Evolutionary conservation across 805 yeast species (phyloP), one percentile per base, ranked within the genome.

Genomic region (Debaryomyces maramus): DNA sequence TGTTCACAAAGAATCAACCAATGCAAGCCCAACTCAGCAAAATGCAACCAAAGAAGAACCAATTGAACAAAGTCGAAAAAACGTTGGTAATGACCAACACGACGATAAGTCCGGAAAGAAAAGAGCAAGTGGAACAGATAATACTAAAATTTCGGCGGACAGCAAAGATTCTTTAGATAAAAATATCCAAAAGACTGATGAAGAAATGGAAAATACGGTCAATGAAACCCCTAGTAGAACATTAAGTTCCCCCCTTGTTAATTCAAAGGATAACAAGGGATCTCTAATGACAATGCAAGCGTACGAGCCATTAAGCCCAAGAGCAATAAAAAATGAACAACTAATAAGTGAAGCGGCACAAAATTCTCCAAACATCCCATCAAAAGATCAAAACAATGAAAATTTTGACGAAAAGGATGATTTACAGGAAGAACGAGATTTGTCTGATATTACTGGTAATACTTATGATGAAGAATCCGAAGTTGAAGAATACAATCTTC

Each of bases 221-320:
- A n/a, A n/a, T n/a, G n/a, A n/a, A n/a, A n/a, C n/a, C 8, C 5
- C 6, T 17, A 32, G 26, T 6, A 9, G 15, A 19, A 7, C 28
- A 6, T 4, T 6, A 21, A 14, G 20, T 22, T 14, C 6, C 3
- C 34, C 15, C 6, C 19, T 10, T 9, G 36, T 26, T 18, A 36
- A n/a, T n/a, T n/a, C n/a, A n/a, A n/a, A n/a, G n/a, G n/a, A n/a
- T n/a, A n/a, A n/a, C n/a, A n/a, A n/a, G 21, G 23, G 32, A 10
- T 14, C 33, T 11, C 28, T 35, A 10, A 54, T 56, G 51, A 47
- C 52, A 5, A 49, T 52, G 6, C 59, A 55, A 36, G 54, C 61
- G 14, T 56, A 55, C 24, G 43, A 41, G 18, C 51, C 52, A 14
- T 39, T 41, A 28, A 27, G 34, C 32, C 8, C 15, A 28, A 19